Conservation (phyloP, 495 filamentous ascomycete genomes). For the Pseudevernia furfuracea region DNA sequence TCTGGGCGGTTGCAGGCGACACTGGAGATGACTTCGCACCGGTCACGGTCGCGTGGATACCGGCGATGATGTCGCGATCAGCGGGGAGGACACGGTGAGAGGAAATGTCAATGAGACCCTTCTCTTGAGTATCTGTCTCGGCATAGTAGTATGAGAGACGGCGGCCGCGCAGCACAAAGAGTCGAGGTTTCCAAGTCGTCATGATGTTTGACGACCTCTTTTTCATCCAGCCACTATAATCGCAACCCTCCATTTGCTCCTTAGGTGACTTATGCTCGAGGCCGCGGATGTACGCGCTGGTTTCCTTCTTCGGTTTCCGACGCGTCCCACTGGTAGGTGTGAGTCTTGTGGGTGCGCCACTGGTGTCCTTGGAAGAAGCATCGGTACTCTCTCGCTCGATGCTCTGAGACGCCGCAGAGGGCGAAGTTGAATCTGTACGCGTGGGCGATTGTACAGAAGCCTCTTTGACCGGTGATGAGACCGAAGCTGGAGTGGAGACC, state of each 20-base stretch:
- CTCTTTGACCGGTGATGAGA: slow-evolving; percentile 55
- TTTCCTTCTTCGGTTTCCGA: slow-evolving; percentile 83
- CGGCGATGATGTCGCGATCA: slow-evolving; percentile 83
- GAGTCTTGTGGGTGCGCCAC: slow-evolving; percentile 42
- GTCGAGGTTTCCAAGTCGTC: slow-evolving; percentile 91
- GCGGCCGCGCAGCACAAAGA: slow-evolving; percentile 87
- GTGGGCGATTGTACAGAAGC: slow-evolving; percentile 59
- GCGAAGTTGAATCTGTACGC: slow-evolving; percentile 77
- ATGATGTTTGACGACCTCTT: slow-evolving; percentile 93
- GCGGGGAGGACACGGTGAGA: slow-evolving; percentile 91
- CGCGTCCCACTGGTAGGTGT: slow-evolving; percentile 36
- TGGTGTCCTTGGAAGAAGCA: slow-evolving; percentile 55
- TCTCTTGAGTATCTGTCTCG: slow-evolving; percentile 82
- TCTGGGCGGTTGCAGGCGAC: slow-evolving; percentile 57
- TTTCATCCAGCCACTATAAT: slow-evolving; percentile 99
- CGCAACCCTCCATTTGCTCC: slow-evolving; percentile 78
- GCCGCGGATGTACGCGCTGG: slow-evolving; percentile 85
- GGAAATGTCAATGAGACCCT: slow-evolving; percentile 94
- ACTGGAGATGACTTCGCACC: slow-evolving; percentile 71
- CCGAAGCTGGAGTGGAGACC: slow-evolving; percentile 41
- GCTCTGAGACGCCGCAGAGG: slow-evolving; percentile 68
- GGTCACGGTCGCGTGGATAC: slow-evolving; percentile 85
- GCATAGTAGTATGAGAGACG: slow-evolving; percentile 95
- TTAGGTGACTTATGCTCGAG: slow-evolving; percentile 72
- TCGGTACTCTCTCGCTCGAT: slow-evolving; percentile 65